Conservation (phyloP, 1,284 basidiomycete species). For the Malassezia sp. region DNA sequence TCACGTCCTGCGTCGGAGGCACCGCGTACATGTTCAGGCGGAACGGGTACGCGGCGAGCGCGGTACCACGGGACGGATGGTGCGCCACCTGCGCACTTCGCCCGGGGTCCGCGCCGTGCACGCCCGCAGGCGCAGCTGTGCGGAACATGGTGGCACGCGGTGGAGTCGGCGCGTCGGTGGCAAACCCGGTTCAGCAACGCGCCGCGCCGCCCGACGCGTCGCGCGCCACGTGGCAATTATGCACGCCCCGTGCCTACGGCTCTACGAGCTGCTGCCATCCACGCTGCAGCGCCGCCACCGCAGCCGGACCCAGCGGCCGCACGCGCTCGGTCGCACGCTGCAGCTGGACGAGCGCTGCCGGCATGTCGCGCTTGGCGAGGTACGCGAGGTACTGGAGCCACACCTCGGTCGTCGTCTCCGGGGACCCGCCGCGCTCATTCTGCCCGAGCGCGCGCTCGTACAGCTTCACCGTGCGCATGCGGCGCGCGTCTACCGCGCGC, state of each 20-base stretch:
- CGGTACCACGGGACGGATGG: slow-evolving; percentile 19
- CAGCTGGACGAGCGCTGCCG: neutral
- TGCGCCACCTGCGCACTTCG: slow-evolving; percentile 19
- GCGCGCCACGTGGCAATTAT: slow-evolving; percentile 5
- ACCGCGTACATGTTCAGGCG: slow-evolving; percentile 56
- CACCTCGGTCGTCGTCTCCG: neutral
- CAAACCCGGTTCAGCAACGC: too few species aligned
- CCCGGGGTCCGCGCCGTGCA: neutral
- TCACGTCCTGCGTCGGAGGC: slow-evolving; percentile 80
- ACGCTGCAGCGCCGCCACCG: slow-evolving; percentile 6
- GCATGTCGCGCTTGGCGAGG: slow-evolving; percentile 8
- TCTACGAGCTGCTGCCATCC: slow-evolving; percentile 2
- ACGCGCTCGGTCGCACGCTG: slow-evolving; percentile 3
- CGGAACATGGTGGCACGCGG: slow-evolving; percentile 11
- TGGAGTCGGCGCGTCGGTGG: neutral
- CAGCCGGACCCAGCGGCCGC: neutral
- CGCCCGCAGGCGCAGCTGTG: slow-evolving; percentile 3
- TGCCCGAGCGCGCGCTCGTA: slow-evolving; percentile 10
- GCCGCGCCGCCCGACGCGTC: neutral
- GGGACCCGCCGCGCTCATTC: slow-evolving; percentile 12
- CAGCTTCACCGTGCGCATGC: neutral
- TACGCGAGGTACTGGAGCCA: slow-evolving; percentile 11
- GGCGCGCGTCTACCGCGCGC: neutral
- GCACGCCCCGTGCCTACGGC: neutral
- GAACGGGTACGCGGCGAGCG: slow-evolving; percentile 25